Base-by-base conservation (phyloP, 805 yeast species). In the Candida suzukii region DNA sequence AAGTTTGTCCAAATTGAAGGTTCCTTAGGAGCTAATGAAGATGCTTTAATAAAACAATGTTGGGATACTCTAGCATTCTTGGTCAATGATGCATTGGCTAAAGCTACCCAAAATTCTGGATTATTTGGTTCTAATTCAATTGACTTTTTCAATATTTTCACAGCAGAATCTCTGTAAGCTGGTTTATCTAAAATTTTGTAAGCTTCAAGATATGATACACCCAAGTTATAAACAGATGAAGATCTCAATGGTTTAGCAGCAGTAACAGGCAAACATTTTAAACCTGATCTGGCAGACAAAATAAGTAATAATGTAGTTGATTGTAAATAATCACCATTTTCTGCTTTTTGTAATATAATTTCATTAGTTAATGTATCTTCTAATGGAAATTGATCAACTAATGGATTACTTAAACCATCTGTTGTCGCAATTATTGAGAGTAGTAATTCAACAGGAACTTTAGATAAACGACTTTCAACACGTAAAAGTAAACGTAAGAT, bases 21-120 rank as follows among this genome's bases (percentile, higher is more conserved):
- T 42, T 84, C 85, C 40, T 76, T 75, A 7, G 84, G 75, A 37
- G 85, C 81, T 31, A 88, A 61, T 0, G 85, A 70, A 2, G 80
- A 63, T 0, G 97, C 90, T 47, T 86, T 83, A 51, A 93, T 84
- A 52, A 85, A 87, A 58, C 96, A 88, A 63, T 93, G 99, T 61
- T 93, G 99, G 0, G 97, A 70, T 7, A 87, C 83, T 37, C 74
- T 72, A 0, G 91, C 80, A 48, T 78, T 83, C 4, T 68, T 60
- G 3, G 76, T 63, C 41, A 80, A 70, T 8, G 87, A 76, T 0
- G 88, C 83, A 42, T 83, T 73, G 13, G 98, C 99, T 24, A 91
- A 67, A 0, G 85, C 81, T 40, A 76, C 68, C 99, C 99, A 93
- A 43, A 78, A 78, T 17, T 74, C 78, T 1, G 83, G 67, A 46